A percentile compares a stretch with the other conserved stretches of the same genome.
phyloP scores from a whole-genome alignment of 768 basidiomycete genomes.

The Kwoniella mangroviensis region DNA sequence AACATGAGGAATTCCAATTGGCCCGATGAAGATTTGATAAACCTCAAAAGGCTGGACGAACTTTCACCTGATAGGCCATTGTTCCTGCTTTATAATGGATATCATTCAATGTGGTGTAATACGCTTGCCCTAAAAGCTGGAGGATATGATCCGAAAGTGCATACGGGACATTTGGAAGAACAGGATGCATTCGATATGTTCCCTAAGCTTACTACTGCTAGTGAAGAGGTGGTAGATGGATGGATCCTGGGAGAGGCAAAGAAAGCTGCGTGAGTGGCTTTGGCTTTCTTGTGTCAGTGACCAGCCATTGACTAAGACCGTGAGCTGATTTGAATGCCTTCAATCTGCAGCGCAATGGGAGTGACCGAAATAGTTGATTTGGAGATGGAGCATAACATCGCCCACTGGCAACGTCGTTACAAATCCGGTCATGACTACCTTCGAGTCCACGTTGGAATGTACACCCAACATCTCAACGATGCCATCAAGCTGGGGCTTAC shows the following conservation, averaged over 20 bases:
- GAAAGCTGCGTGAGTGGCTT: conserved; percentile 40
- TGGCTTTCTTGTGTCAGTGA: neutral
- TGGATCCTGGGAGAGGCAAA: conserved; percentile 29
- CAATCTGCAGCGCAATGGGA: conserved; percentile 29
- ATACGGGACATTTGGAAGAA: conserved; percentile 42
- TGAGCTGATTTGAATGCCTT: neutral
- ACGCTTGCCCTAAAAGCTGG: conserved; percentile 22
- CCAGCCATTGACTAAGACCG: too few relatives aligned
- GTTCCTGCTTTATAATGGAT: conserved; percentile 34
- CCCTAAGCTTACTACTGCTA: conserved; percentile 27
- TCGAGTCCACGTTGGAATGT: conserved; percentile 10
- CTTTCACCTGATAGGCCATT: conserved; percentile 29
- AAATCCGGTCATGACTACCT: conserved; percentile 3
- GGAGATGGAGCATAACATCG: conserved; percentile 46
- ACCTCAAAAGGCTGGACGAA: conserved; percentile 18
- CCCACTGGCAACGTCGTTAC: conserved; percentile 33
- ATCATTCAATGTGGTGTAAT: conserved; percentile 42
- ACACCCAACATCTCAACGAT: neutral
- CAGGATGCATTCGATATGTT: conserved; percentile 36
- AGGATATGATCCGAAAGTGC: conserved; percentile 27
- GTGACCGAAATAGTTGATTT: conserved; percentile 49
- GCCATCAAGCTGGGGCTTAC: conserved; percentile 2
- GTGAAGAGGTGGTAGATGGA: conserved; percentile 27
- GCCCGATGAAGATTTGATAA: conserved; percentile 31
- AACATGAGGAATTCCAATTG: conserved; percentile 32